phyloP scores from a whole-genome alignment of 495 filamentous ascomycete species.

The Penicillium salamii region DNA sequence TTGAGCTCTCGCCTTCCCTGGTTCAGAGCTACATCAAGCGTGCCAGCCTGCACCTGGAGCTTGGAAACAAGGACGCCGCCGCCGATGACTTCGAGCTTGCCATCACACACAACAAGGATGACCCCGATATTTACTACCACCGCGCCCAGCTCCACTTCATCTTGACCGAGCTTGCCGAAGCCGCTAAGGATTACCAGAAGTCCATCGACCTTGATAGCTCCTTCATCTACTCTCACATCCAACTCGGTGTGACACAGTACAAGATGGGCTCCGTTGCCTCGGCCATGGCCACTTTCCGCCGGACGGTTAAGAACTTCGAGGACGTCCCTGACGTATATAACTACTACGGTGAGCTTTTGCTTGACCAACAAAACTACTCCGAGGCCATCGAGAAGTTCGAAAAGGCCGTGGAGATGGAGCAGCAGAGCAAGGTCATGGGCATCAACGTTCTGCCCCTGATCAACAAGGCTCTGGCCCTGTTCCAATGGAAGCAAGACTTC shows the following conservation, averaged over 20 bases:
- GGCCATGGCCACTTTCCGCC: slow-evolving; percentile 96
- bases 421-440: slow-evolving; percentile 81
- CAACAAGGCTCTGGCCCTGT: slow-evolving; percentile 95
- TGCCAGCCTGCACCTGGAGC: slow-evolving; percentile 95
- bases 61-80: slow-evolving; percentile 86
- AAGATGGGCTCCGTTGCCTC: slow-evolving; percentile 99
- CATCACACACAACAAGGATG: slow-evolving; percentile 77
- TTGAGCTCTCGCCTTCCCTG: slow-evolving; percentile 80
- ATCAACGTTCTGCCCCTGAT: slow-evolving; percentile 98
- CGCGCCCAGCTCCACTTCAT: slow-evolving; percentile 99
- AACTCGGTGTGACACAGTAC: slow-evolving; percentile 98
- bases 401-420: slow-evolving; percentile 96
- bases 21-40: slow-evolving; percentile 99
- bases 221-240: slow-evolving; percentile 99
- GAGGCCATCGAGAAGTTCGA: slow-evolving; percentile 99
- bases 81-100: slow-evolving; percentile 85
- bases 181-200: slow-evolving; percentile 98
- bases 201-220: slow-evolving; percentile 93
- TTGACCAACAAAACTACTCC: slow-evolving; percentile 92
- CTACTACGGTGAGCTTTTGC: slow-evolving; percentile 97
- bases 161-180: slow-evolving; percentile 84
- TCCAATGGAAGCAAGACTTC: slow-evolving; percentile 98
- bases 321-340: slow-evolving; percentile 98
- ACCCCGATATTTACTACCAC: slow-evolving; percentile 99
- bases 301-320: slow-evolving; percentile 97